Conservation (phyloP, 371 early-diverging fungal genomes). For the Phascolomyces articulosus region DNA sequence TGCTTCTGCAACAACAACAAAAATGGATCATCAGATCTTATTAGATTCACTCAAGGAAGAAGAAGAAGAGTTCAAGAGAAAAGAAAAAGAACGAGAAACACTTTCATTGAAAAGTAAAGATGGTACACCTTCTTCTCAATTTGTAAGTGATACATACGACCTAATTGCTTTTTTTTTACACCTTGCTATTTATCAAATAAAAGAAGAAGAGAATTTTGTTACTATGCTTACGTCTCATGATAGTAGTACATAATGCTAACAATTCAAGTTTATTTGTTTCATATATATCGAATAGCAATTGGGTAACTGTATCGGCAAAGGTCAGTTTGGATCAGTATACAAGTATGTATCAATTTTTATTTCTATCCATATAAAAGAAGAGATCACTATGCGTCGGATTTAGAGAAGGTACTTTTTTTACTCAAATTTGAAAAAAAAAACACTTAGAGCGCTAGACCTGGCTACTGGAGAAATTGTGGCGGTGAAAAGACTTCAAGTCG, state of each 20-base stretch:
- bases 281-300: conserved; percentile 55
- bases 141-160: conserved; percentile 54
- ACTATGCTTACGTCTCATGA: too few species aligned
- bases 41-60: conserved; percentile 3
- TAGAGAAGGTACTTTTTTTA: too few species aligned
- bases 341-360: conserved; percentile 22
- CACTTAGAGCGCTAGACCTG: conserved; percentile 75
- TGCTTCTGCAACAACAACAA: neutral
- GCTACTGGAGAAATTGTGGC: conserved; percentile 89
- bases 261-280: too few species aligned
- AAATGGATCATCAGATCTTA: neutral
- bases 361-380: neutral
- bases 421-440: too few species aligned
- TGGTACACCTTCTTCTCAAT: conserved; percentile 50
- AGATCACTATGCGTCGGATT: neutral
- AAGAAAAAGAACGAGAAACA: conserved; percentile 34
- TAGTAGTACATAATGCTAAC: neutral
- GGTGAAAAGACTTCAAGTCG: conserved; percentile 80
- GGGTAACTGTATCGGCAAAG: conserved; percentile 91
- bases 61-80: neutral
- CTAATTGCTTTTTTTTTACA: too few species aligned
- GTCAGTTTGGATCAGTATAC: conserved; percentile 90
- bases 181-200: too few species aligned
- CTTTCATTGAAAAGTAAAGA: conserved; percentile 56
- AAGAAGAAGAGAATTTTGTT: too few species aligned